These are phyloP conservation scores for Avena atlantica DNA, from an alignment of 176 grass and related monocot genomes.

Conservation along the genomic window DNA sequence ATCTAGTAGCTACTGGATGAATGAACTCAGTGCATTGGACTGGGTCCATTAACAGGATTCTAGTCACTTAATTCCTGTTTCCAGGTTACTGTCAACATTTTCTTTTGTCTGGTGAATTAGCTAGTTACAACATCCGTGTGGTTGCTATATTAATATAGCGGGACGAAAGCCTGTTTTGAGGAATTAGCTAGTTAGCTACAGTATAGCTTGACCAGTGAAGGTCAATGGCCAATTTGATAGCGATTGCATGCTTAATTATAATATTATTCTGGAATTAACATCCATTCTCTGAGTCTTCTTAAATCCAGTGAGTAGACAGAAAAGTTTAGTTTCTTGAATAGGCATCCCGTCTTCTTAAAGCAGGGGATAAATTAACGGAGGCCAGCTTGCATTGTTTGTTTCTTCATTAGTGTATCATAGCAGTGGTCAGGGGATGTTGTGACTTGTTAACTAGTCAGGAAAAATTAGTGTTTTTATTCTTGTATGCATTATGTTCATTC, in stretches of 20 bases:
- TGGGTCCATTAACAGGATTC: background rate
- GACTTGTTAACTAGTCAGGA: background rate
- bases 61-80: background rate
- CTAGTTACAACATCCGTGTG: background rate
- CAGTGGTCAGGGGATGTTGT: background rate
- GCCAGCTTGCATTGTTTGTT: background rate
- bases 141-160: no score
- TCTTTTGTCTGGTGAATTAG: background rate
- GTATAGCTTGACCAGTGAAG: background rate
- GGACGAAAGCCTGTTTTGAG: no score
- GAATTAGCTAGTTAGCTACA: background rate
- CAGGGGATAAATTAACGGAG: background rate
- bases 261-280: background rate
- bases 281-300: no score
- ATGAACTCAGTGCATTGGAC: background rate
- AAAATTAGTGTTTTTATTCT: background rate
- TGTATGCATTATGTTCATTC: background rate
- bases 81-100: background rate
- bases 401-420: background rate
- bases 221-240: background rate
- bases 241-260: background rate
- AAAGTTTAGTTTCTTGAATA: background rate
- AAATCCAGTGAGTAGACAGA: background rate
- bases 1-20: background rate
- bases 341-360: background rate